Evolutionary conservation across 1,139 yeast species (phyloP).

Genomic region (Hemisphaericaspora xylanilytica): DNA sequence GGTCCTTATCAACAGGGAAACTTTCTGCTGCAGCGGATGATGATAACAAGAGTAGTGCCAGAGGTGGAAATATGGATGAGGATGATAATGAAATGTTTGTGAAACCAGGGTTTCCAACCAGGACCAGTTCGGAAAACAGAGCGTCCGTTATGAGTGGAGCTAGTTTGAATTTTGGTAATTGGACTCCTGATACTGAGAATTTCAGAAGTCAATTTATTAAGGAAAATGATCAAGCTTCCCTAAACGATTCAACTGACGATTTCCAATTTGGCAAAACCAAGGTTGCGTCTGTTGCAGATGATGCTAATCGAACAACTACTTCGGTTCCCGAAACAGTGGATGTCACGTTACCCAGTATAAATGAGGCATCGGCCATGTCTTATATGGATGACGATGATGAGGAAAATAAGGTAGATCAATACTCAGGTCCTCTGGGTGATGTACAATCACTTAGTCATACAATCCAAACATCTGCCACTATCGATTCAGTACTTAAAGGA

Average conservation of each 20-base stretch:
- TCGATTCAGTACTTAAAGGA: slow-evolving; percentile 34
- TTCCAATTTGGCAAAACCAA: slow-evolving; percentile 33
- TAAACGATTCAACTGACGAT: slow-evolving; percentile 31
- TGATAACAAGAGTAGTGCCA: background rate
- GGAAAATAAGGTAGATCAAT: slow-evolving; percentile 2
- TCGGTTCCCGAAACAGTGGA: slow-evolving; percentile 45
- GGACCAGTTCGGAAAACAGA: slow-evolving; percentile 19
- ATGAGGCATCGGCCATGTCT: slow-evolving; percentile 37
- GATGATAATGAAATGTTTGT: slow-evolving; percentile 11
- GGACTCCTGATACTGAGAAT: slow-evolving; percentile 52
- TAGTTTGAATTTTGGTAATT: slow-evolving; percentile 48
- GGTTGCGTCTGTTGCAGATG: slow-evolving; percentile 24
- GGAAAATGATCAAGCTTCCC: slow-evolving; percentile 45
- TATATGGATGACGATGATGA: slow-evolving; percentile 16
- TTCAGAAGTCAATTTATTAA: slow-evolving; percentile 51
- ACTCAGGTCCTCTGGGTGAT: slow-evolving; percentile 4
- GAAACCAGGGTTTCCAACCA: slow-evolving; percentile 1
- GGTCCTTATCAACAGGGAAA: slow-evolving; percentile 42
- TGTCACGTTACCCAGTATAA: slow-evolving; percentile 36
- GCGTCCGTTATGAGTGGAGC: slow-evolving; percentile 38
- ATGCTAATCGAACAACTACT: slow-evolving; percentile 19
- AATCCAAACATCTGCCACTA: slow-evolving; percentile 11
- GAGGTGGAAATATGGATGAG: slow-evolving; percentile 7
- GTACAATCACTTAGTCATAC: slow-evolving; percentile 5
- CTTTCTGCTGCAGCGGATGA: slow-evolving; percentile 17